A percentile compares a stretch with the other conserved stretches of the same genome.
Evolutionary conservation across 305 asterid genomes (phyloP).

Genomic region (Nicotiana rustica): DNA sequence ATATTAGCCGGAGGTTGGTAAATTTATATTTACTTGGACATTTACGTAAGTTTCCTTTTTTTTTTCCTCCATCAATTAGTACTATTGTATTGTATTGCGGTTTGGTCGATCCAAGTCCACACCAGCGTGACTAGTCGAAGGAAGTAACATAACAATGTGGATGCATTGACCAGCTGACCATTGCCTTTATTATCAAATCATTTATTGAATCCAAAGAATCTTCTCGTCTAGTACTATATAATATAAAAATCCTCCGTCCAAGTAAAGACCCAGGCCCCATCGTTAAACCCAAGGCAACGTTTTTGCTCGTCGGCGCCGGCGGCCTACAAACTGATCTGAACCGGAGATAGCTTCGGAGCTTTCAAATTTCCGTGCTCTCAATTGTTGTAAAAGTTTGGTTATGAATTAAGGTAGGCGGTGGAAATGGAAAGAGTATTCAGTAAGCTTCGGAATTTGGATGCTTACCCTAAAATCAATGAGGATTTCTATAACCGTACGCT

Average conservation of each 20-base stretch:
- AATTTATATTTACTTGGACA: too few species aligned
- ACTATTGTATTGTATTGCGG: too few species aligned
- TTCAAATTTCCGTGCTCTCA: background rate
- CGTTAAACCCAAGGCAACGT: conserved; percentile 24
- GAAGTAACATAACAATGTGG: background rate
- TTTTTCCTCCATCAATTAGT: too few species aligned
- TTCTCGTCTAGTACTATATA: background rate
- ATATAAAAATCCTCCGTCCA: too few species aligned
- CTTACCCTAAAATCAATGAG: conserved; percentile 92
- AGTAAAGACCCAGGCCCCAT: background rate
- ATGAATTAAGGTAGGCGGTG: conserved; percentile 23
- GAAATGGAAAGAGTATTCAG: conserved; percentile 59
- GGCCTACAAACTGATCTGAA: conserved; percentile 21
- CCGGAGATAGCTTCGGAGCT: background rate
- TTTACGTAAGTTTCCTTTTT: too few species aligned
- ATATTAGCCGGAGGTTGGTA: too few species aligned
- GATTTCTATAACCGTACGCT: conserved; percentile 97
- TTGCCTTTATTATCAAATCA: background rate
- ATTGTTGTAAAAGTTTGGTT: conserved; percentile 20
- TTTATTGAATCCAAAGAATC: conserved; percentile 20
- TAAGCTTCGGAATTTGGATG: conserved; percentile 87
- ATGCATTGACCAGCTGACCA: conserved; percentile 27
- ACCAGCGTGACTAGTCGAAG: background rate
- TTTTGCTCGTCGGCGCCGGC: conserved; percentile 36
- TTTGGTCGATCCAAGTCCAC: background rate